phyloP scores from a whole-genome alignment of 2,329 filamentous ascomycete genomes.

The Xylariaceae sp. region DNA sequence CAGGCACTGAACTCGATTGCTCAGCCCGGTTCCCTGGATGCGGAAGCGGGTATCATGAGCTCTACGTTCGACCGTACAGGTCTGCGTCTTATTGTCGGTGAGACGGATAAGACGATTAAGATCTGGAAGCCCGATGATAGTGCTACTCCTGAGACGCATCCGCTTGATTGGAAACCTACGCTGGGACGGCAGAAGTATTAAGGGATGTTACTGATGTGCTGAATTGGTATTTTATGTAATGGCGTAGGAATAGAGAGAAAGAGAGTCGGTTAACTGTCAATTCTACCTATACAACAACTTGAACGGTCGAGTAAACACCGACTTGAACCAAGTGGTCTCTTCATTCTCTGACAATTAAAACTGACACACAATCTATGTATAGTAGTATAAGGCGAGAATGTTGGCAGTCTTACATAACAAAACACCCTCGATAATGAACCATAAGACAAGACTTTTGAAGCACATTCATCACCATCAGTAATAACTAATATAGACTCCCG shows the following conservation, averaged over 20 bases:
- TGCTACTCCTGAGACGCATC: conserved; percentile 86
- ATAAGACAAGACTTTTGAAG: too few species aligned
- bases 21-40: conserved; percentile 88
- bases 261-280: not conserved
- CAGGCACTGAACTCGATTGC: conserved; percentile 86
- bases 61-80: conserved; percentile 89
- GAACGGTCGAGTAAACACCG: too few species aligned
- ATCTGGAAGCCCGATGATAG: conserved; percentile 93
- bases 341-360: too few species aligned
- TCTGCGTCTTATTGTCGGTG: conserved; percentile 82
- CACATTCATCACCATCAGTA: not conserved
- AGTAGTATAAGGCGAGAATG: too few species aligned
- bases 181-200: conserved; percentile 72
- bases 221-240: not conserved
- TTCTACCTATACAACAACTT: too few species aligned
- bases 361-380: too few species aligned
- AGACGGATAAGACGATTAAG: conserved; percentile 98
- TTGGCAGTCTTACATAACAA: too few species aligned
- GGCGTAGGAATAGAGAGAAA: not conserved
- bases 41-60: conserved; percentile 91
- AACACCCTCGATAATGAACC: too few species aligned
- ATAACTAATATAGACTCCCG: not conserved
- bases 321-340: too few species aligned
- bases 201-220: conserved; percentile 1
- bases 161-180: conserved; percentile 85